Evolutionary conservation across 176 grass and related monocot species (phyloP).

Genomic region (Aechmea fasciata): DNA sequence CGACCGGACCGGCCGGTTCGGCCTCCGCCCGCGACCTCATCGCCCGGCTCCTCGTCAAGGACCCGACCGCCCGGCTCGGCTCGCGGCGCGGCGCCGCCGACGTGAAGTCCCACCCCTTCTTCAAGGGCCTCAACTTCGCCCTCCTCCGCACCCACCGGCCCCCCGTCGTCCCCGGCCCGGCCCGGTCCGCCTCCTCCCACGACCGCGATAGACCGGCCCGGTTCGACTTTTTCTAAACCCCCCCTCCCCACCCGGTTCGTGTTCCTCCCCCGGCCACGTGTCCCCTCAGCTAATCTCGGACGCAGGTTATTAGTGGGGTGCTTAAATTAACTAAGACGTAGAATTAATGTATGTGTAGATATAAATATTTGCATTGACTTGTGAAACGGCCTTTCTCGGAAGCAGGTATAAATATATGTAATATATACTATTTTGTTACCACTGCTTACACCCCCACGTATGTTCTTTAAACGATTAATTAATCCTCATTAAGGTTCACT

Average conservation of each 20-base stretch:
- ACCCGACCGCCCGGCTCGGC: slow-evolving; percentile 49
- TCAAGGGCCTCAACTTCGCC: slow-evolving; percentile 74
- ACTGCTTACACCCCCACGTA: too few relatives aligned
- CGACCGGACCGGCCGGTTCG: not conserved
- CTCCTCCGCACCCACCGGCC: slow-evolving; percentile 60
- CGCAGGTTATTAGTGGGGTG: not conserved
- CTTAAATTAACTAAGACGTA: too few relatives aligned
- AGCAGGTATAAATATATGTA: too few relatives aligned
- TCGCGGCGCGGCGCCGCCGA: slow-evolving; percentile 58
- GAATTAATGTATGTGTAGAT: too few relatives aligned
- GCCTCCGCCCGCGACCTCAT: slow-evolving; percentile 60
- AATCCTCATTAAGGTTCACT: too few relatives aligned
- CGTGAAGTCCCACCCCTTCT: slow-evolving; percentile 73
- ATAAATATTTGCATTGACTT: too few relatives aligned
- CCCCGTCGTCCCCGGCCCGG: slow-evolving; percentile 42
- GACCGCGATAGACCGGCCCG: slow-evolving; percentile 14
- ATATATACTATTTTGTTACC: too few relatives aligned
- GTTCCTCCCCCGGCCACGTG: not conserved
- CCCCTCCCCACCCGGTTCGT: not conserved
- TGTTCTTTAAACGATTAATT: too few relatives aligned
- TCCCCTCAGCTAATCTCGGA: not conserved
- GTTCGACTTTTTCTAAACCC: slow-evolving; percentile 3
- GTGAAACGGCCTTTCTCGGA: too few relatives aligned
- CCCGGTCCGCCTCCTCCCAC: not conserved
- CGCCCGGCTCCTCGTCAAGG: slow-evolving; percentile 56